Percentiles rank a stretch among this genome's conserved stretches.
These are phyloP conservation scores for Malassezia sympodialis DNA, from an alignment of 1,284 basidiomycete species.

Conservation along the genomic window DNA sequence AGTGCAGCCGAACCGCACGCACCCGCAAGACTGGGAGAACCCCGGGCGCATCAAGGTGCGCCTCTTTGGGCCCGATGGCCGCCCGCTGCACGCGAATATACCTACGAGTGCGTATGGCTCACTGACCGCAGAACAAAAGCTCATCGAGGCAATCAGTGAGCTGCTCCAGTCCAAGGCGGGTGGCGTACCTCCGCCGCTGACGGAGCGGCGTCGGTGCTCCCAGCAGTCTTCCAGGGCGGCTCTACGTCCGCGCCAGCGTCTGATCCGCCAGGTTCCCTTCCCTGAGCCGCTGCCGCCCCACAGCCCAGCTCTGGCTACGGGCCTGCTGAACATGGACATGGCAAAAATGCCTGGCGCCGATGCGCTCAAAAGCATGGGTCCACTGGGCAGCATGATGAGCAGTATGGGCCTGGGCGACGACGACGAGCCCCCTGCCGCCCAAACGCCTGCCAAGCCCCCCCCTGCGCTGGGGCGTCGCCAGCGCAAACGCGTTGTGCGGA, in stretches of 20 bases:
- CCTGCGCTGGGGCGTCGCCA: slow-evolving; percentile 33
- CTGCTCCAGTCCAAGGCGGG: slow-evolving; percentile 31
- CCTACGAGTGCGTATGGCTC: slow-evolving; percentile 48
- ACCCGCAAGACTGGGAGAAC: slow-evolving; percentile 94
- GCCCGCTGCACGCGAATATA: slow-evolving; percentile 61
- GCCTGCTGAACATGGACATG: slow-evolving; percentile 40
- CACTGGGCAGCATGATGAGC: slow-evolving; percentile 41
- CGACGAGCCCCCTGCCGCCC: slow-evolving; percentile 18
- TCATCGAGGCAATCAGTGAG: slow-evolving; percentile 49
- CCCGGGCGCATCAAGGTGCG: slow-evolving; percentile 63
- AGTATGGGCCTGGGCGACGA: slow-evolving; percentile 36
- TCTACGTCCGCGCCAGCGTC: slow-evolving; percentile 21
- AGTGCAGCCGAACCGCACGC: slow-evolving; percentile 59
- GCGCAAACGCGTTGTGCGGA: slow-evolving; percentile 40
- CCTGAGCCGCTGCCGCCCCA: slow-evolving; percentile 32
- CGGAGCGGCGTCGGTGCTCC: slow-evolving; percentile 18
- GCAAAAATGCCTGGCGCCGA: slow-evolving; percentile 36
- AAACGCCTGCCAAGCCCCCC: slow-evolving; percentile 26
- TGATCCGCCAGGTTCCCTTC: slow-evolving; percentile 23
- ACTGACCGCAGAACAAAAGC: slow-evolving; percentile 61
- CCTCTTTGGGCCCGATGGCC: slow-evolving; percentile 72
- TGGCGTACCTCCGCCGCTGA: slow-evolving; percentile 30
- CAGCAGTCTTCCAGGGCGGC: slow-evolving; percentile 7
- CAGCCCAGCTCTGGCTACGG: slow-evolving; percentile 35
- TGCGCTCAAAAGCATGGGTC: slow-evolving; percentile 23